Evolutionary conservation across 2,329 filamentous ascomycete species (phyloP), one percentile per base, ranked within the genome.

Genomic region (Davidsoniella neocaledoniae): DNA sequence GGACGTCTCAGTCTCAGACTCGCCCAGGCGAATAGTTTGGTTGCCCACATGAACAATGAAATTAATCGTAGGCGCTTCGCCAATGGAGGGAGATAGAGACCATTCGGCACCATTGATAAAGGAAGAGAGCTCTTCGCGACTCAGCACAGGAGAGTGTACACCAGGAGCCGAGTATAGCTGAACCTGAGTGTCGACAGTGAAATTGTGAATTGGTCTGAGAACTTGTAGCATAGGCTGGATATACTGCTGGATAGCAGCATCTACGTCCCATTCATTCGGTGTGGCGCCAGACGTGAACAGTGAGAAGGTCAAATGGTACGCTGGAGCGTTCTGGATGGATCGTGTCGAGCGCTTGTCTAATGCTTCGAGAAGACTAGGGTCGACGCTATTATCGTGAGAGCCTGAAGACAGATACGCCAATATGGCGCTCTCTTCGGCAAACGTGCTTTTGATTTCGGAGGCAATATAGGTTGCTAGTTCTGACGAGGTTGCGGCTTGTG

Each of bases 51-150:
- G 98, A 25, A 96, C 73, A 51, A 96, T 80, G 61, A 98, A 96
- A 65, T 98, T 96, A 60, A 98, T 80, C 0, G 91, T 98, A 1
- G 91, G 91, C 0, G 90, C 90, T 16, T 78, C 79, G 40, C 88
- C 91, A 56, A 98, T 96, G 51, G 86, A 94, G 0, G 90, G 90
- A 54, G 84, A 94, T 2, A 98, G 67, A 0, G 91, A 91, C 91
- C 91, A 98, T 66, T 98, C 91, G 2, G 91, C 91, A 2, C 90
- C 88, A 59, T 98, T 98, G 64, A 98, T 87, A 60, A 98, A 98
- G 1, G 85, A 88, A 37, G 86, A 86, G 1, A 98, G 72, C 58
- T 94, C 87, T 57, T 94, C 83, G 61, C 86, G 88, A 58, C 76
- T 79, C 36, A 98, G 68, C 0, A 82, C 72, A 21, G 79, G 67